These are phyloP conservation scores for Lupinus albus DNA, from an alignment of 306 rosid species.

Conservation along the genomic window DNA sequence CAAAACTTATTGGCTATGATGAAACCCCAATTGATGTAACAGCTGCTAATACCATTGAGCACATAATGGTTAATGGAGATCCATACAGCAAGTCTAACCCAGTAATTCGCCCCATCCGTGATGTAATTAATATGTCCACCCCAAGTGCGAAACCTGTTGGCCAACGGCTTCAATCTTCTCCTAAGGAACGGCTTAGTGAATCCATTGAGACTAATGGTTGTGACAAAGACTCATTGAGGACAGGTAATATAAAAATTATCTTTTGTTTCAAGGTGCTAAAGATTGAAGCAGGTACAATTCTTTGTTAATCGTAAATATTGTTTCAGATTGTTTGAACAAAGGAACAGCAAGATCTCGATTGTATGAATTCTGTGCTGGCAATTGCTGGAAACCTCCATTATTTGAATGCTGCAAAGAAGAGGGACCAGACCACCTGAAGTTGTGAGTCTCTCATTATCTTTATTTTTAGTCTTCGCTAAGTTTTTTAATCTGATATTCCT, in stretches of 20 bases:
- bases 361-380: constrained; percentile 66
- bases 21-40: constrained; percentile 65
- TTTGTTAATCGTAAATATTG: constrained; percentile 26
- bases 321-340: constrained; percentile 44
- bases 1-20: constrained; percentile 80
- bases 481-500: neutral
- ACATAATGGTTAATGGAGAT: constrained; percentile 36
- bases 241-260: constrained; percentile 49
- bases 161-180: constrained; percentile 37
- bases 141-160: constrained; percentile 35
- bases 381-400: constrained; percentile 68
- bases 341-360: constrained; percentile 66
- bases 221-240: constrained; percentile 37
- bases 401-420: constrained; percentile 79
- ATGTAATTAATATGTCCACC: constrained; percentile 23
- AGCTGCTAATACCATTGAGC: constrained; percentile 26
- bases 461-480: constrained; percentile 24
- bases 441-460: constrained; percentile 43
- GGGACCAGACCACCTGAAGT: constrained; percentile 75
- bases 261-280: constrained; percentile 32
- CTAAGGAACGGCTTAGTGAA: constrained; percentile 13
- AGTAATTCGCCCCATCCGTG: constrained; percentile 27
- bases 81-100: constrained; percentile 36
- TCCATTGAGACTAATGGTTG: constrained; percentile 38
- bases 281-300: constrained; percentile 11